Evolutionary conservation across 106 monocot genomes (phyloP), one percentile per base, ranked within the genome.

Genomic region (Allium cepa): DNA sequence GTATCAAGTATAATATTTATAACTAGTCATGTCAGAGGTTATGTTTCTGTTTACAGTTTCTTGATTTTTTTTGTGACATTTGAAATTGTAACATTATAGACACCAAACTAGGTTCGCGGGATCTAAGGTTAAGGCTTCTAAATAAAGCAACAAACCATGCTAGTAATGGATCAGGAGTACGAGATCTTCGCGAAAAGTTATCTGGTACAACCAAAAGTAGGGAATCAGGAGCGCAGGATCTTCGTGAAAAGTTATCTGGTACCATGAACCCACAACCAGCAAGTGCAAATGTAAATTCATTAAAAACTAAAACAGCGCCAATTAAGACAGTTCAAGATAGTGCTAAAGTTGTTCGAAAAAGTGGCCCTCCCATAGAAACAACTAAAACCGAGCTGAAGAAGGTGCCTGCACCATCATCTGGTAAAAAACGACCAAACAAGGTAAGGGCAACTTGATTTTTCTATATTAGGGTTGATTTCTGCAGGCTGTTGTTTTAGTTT

Each of bases 211-310:
- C 36, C 36, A 36, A 36, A 4, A 36, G 28, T 47, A 49, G 17
- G 16, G n/a, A 72, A n/a, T 71, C 92, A 49, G 76, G 72, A 49
- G 79, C 85, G 4, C 60, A 55, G 12, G 93, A 88, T 84, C 81
- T 93, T 65, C 88, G 88, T 46, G 83, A 93, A 75, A 88, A 81
- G 71, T 73, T 93, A 28, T 93, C 93, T 73, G 88, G 93, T 15
- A 57, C 26, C 7, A 76, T 82, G 77, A 79, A 79, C 17, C 46
- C 77, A 22, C 83, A 74, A 3, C 69, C 66, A 13, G 11, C 45
- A 62, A 81, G 62, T 78, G 59, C 22, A 26, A 72, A 76, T 63
- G 58, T 77, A 52, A 83, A 79, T 65, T 48, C 77, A 49, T 50
- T 77, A 50, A 83, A 76, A 69, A 49, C 66, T 47, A 59, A 28